Conservation (phyloP, 1,139 yeast species). For the Hansenula lynferdii region DNA sequence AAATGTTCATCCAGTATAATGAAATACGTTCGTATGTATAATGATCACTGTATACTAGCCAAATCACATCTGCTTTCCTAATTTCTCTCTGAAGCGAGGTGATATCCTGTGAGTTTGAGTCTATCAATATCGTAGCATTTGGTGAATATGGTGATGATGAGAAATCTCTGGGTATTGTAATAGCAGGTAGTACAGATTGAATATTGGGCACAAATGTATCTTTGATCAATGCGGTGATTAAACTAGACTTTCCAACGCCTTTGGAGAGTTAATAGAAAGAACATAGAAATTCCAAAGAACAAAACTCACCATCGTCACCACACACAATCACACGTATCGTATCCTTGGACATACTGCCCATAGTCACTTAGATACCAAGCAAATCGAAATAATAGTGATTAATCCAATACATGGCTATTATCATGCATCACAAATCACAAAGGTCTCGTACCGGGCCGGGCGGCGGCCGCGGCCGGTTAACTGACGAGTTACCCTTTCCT, state of each 20-base stretch:
- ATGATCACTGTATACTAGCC: conserved; percentile 91
- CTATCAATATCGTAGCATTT: conserved; percentile 66
- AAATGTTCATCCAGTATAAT: conserved; percentile 90
- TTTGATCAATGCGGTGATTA: conserved; percentile 75
- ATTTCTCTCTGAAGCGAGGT: conserved; percentile 63
- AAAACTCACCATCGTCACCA: conserved; percentile 72
- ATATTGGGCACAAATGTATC: conserved; percentile 73
- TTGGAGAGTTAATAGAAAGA: neutral
- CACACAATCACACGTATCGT: conserved; percentile 78
- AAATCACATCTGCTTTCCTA: conserved; percentile 82
- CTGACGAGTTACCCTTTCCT: too few relatives aligned
- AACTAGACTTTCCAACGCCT: conserved; percentile 72
- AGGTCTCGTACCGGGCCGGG: too few relatives aligned
- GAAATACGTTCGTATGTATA: conserved; percentile 91
- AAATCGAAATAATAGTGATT: neutral
- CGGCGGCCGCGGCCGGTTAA: too few relatives aligned
- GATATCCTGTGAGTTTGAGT: conserved; percentile 69
- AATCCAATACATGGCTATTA: too few relatives aligned
- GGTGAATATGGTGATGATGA: conserved; percentile 58
- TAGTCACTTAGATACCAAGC: neutral
- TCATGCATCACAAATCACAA: too few relatives aligned
- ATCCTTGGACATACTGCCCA: conserved; percentile 35
- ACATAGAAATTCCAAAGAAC: neutral
- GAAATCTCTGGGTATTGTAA: conserved; percentile 70
- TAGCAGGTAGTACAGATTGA: conserved; percentile 76